A percentile compares a stretch with the other conserved stretches of the same genome.
phyloP scores from a whole-genome alignment of 176 grass and related monocot species.

The Carex cristatella region DNA sequence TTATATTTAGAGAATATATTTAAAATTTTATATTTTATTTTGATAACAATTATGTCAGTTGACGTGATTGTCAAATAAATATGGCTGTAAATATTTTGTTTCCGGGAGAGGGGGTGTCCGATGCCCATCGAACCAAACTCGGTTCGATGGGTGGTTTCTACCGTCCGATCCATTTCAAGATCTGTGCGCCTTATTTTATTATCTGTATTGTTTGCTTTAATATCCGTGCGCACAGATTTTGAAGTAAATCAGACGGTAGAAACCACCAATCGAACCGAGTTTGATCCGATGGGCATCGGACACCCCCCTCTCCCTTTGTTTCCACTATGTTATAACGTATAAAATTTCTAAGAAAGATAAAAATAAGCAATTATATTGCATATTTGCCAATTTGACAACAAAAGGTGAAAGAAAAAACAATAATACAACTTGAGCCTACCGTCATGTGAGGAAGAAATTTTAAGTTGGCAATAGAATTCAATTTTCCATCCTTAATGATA shows the following conservation, averaged over 20 bases:
- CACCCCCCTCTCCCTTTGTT: too few species aligned
- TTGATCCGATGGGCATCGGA: too few species aligned
- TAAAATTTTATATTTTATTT: background rate
- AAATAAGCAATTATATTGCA: background rate
- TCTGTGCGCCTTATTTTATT: too few species aligned
- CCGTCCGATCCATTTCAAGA: too few species aligned
- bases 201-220: too few species aligned
- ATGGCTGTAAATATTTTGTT: background rate
- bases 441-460: constrained; percentile 19
- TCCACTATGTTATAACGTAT: background rate
- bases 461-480: background rate
- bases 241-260: too few species aligned
- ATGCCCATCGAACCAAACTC: too few species aligned
- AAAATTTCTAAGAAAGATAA: background rate
- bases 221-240: too few species aligned
- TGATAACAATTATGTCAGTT: background rate
- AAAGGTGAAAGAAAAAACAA: background rate
- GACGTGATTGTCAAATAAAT: background rate
- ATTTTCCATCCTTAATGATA: constrained; percentile 12
- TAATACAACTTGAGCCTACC: constrained; percentile 1
- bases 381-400: background rate
- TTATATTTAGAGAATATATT: background rate
- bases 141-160: too few species aligned
- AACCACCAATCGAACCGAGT: too few species aligned
- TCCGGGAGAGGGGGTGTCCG: too few species aligned